Evolutionary conservation across 1,284 basidiomycete genomes (phyloP), one percentile per base, ranked within the genome.

Genomic region (Mycena citricolor): DNA sequence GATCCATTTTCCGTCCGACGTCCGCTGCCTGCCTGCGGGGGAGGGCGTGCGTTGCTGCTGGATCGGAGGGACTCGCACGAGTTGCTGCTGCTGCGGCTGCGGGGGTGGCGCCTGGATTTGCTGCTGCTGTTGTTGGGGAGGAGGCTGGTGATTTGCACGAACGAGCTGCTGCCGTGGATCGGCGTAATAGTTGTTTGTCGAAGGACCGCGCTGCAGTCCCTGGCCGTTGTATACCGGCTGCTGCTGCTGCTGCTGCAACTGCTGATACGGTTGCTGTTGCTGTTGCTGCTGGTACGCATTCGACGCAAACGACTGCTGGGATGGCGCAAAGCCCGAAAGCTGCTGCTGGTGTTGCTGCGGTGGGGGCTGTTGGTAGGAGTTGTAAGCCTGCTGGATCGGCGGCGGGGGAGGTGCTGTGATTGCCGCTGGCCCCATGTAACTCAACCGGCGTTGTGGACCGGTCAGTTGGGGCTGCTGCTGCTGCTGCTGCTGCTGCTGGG

Each of bases 1-100:
- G 31, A 94, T 84, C 2, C 80, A 79, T 32, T 77, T 73, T 0
- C 91, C 91, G 39, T 84, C 80, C 44, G 92, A 88, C 21, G 86
- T 89, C 44, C 42, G 30, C 35, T 57, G 57, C 28, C 16, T 13
- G 67, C 67, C 36, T 32, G 66, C 63, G 31, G 67, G 78, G 5
- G 67, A 72, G 4, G 69, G 70, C 23, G 69, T 64, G 19, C 65
- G 57, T 31, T 63, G 54, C 23, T 56, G 57, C 4, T 63, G 59
- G 49, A 24, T 46, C 39, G 26, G 44, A 42, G 28, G n/a, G n/a
- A n/a, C n/a, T n/a, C n/a, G 32, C 30, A 37, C 38, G 68, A 66
- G 56, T 53, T 60, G 57, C 32, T 60, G 61, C 30, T 58, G 59
- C 23, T 36, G 44, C 32, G 43, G 47, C 49, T 58, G 44, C 33